These are phyloP conservation scores for Geosmithia morbida DNA, from an alignment of 2,329 filamentous ascomycete genomes.

Conservation along the genomic window DNA sequence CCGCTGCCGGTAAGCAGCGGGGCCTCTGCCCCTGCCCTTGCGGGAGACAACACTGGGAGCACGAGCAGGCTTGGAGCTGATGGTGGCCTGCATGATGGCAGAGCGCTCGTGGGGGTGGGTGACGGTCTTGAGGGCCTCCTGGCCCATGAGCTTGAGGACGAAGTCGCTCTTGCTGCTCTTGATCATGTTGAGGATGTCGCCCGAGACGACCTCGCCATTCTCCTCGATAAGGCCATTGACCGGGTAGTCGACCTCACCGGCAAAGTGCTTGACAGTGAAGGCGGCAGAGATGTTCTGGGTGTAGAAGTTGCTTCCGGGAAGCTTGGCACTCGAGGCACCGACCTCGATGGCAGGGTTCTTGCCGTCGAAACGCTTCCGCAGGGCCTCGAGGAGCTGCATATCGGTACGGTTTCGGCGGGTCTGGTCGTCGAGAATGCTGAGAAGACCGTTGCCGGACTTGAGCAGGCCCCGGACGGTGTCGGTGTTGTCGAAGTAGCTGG, in stretches of 20 bases:
- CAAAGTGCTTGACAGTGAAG: constrained; percentile 91
- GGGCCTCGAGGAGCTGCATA: constrained; percentile 75
- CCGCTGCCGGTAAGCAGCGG: constrained; percentile 17
- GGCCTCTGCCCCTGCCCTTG: constrained; percentile 36
- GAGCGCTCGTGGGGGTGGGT: constrained; percentile 84
- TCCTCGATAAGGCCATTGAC: constrained; percentile 80
- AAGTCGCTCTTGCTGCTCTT: constrained; percentile 80
- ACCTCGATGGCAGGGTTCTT: constrained; percentile 87
- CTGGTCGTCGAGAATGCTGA: constrained; percentile 93
- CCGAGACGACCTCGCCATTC: constrained; percentile 91
- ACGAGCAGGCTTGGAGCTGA: constrained; percentile 88
- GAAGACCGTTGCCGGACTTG: constrained; percentile 81
- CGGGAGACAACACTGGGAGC: constrained; percentile 84
- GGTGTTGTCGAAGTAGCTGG: constrained; percentile 95
- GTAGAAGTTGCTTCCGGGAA: constrained; percentile 80
- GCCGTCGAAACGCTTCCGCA: constrained; percentile 84
- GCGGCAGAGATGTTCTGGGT: constrained; percentile 67
- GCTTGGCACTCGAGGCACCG: constrained; percentile 55
- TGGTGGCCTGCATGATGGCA: constrained; percentile 88
- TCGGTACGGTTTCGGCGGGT: constrained; percentile 81
- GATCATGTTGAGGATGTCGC: constrained; percentile 89
- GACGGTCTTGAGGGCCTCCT: constrained; percentile 83
- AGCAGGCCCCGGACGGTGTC: constrained; percentile 85
- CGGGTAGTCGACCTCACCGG: constrained; percentile 90
- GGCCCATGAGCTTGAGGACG: constrained; percentile 82